Base-by-base conservation (phyloP, 2,329 filamentous ascomycete genomes). In the Byssochlamys sp. region DNA sequence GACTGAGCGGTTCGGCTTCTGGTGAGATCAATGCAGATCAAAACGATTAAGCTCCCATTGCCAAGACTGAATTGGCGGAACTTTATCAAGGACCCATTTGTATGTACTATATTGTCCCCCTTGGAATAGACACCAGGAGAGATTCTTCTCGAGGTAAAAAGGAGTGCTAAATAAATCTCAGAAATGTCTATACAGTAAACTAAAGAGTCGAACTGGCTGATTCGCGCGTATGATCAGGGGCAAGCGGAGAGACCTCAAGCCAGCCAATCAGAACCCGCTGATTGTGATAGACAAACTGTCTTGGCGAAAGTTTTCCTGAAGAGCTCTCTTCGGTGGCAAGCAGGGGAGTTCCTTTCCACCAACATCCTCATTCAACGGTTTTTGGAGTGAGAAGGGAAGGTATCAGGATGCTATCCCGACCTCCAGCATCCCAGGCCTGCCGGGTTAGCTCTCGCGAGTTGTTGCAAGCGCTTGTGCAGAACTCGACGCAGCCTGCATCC, bases 381-480 rank as follows among this genome's bases (percentile, higher is more conserved):
- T 12, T 52, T 28, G 52, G 33, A 53, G 48, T 52, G 57, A 60
- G 62, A 63, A 57, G 60, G 63, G 62, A 57, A 59, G 55, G 57
- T 24, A 28, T 57, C 54, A 71, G 39, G 51, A 76, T 76, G 73
- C 59, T 74, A 53, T 68, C 71, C 56, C 64, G 65, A 61, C 64
- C 65, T 60, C 66, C 69, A 51, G 63, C 68, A 52, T 63, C 66
- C 39, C 68, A 65, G 54, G 65, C 64, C 33, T 67, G 63, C 59
- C 59, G 66, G 58, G 59, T 68, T 45, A 66, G 64, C 55, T 65
- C 67, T 33, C 66, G 66, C 50, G 58, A 66, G 54, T 29, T 70
- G 54, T 56, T 73, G 27, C 64, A 65, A 53, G 57, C 60, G 2
- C 58, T 65, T 53, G 61, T 59, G 52, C 58, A 56, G 56, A 63